phyloP scores from a whole-genome alignment of 371 early-diverging fungal species.

The Mortierella sp. region DNA sequence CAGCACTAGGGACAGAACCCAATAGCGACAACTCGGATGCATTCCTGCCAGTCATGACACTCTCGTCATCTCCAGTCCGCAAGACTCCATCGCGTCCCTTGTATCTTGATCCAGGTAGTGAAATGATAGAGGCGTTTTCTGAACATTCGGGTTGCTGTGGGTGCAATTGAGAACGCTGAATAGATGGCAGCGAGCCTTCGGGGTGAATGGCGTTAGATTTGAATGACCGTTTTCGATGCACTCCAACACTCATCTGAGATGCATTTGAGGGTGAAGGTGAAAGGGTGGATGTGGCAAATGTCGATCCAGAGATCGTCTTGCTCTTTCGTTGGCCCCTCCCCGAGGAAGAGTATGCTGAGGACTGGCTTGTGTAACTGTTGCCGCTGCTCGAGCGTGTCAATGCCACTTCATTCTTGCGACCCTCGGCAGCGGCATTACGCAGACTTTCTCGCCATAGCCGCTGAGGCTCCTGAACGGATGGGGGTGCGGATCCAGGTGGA shows the following conservation, averaged over 20 bases:
- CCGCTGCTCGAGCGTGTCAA: conserved; percentile 15
- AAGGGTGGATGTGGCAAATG: conserved; percentile 21
- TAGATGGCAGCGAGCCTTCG: conserved; percentile 3
- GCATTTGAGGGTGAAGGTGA: conserved; percentile 29
- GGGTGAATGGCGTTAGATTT: conserved; percentile 15
- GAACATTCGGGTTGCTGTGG: conserved; percentile 2
- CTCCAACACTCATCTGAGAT: conserved; percentile 21
- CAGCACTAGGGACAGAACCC: conserved; percentile 10
- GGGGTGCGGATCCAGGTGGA: conserved; percentile 2
- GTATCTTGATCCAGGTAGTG: conserved; percentile 41
- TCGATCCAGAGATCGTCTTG: conserved; percentile 33
- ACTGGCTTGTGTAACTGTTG: conserved; percentile 11
- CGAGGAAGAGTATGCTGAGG: conserved; percentile 13
- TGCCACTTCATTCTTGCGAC: conserved; percentile 12
- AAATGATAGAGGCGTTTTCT: conserved; percentile 30
- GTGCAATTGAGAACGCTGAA: conserved; percentile 1
- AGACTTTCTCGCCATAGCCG: conserved; percentile 31
- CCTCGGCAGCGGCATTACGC: conserved; percentile 35
- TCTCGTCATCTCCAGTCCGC: conserved; percentile 10
- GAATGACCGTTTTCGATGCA: conserved; percentile 7
- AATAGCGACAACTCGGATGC: conserved; percentile 18
- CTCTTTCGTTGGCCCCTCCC: conserved; percentile 5
- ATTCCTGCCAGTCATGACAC: conserved; percentile 3
- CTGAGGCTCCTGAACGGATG: conserved; percentile 19
- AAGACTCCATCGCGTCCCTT: conserved; percentile 10